phyloP scores from a whole-genome alignment of 257 asterid species.

The Solanum dulcamara region DNA sequence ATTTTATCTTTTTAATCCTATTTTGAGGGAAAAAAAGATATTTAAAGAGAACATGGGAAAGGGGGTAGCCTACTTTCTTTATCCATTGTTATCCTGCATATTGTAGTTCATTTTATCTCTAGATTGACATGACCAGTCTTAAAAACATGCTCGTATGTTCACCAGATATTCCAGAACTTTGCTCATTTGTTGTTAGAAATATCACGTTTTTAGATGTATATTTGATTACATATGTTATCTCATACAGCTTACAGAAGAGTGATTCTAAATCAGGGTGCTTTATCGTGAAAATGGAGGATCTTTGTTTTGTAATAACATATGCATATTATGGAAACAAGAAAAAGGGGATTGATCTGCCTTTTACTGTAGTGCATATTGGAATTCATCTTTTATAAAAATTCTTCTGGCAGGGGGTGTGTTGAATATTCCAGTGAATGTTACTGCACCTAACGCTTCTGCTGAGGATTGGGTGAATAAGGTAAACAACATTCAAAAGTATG shows the following conservation, averaged over 20 bases:
- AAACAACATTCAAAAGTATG: constrained; percentile 13
- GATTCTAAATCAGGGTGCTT: neutral
- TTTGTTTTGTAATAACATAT: neutral
- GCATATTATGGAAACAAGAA: neutral
- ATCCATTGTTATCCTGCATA: neutral
- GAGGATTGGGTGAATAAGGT: constrained; percentile 20
- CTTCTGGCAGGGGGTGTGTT: constrained; percentile 16
- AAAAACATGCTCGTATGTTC: neutral
- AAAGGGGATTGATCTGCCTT: neutral
- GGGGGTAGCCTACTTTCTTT: neutral
- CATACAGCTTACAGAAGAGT: too few relatives aligned
- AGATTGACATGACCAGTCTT: neutral
- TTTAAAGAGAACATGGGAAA: neutral
- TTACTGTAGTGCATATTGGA: neutral
- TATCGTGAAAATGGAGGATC: too few relatives aligned
- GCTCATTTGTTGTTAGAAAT: neutral
- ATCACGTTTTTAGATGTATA: neutral
- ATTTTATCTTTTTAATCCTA: neutral
- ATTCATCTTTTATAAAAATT: neutral
- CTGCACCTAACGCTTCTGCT: constrained; percentile 17
- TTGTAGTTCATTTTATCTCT: neutral
- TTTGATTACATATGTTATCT: neutral
- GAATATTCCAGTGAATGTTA: constrained; percentile 23
- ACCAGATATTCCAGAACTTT: neutral
- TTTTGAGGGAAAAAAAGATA: neutral